These are phyloP conservation scores for Lactarius akahatsu DNA, from an alignment of 768 basidiomycete genomes.

Conservation along the genomic window DNA sequence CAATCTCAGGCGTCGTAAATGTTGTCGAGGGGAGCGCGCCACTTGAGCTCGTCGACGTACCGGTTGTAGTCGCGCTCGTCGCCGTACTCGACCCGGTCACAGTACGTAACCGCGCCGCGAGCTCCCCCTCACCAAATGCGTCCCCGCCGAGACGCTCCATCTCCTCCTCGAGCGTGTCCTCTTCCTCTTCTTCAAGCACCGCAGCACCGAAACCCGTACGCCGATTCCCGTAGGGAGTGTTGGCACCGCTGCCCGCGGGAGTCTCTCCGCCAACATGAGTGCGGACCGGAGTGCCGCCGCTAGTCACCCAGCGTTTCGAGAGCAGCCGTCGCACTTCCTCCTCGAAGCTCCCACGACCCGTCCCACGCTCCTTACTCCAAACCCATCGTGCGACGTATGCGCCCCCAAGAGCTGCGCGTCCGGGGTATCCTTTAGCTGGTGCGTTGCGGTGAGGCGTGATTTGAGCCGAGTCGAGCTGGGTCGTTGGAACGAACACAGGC, in stretches of 20 bases:
- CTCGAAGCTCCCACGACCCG: slow-evolving; percentile 63
- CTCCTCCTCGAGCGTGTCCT: slow-evolving; percentile 62
- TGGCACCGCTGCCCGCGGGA: slow-evolving; percentile 60
- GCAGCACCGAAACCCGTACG: slow-evolving; percentile 53
- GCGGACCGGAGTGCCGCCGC: slow-evolving; percentile 55
- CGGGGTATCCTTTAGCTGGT: slow-evolving; percentile 66
- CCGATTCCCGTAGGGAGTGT: slow-evolving; percentile 60
- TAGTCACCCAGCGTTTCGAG: slow-evolving; percentile 71
- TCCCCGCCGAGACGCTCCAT: slow-evolving; percentile 44
- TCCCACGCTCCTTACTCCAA: slow-evolving; percentile 65
- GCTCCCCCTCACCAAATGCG: slow-evolving; percentile 44
- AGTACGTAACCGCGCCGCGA: slow-evolving; percentile 50
- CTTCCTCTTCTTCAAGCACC: slow-evolving; percentile 70
- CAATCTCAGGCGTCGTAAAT: slow-evolving; percentile 64
- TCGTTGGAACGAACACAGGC: slow-evolving; percentile 69
- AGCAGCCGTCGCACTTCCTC: slow-evolving; percentile 74
- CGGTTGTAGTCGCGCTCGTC: slow-evolving; percentile 33
- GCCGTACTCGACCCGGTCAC: slow-evolving; percentile 49
- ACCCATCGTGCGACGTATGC: slow-evolving; percentile 86
- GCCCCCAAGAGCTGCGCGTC: slow-evolving; percentile 67
- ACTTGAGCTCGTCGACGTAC: slow-evolving; percentile 37
- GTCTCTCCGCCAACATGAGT: slow-evolving; percentile 50
- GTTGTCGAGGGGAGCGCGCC: slow-evolving; percentile 43
- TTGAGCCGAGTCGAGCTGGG: slow-evolving; percentile 78
- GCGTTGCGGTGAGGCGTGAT: slow-evolving; percentile 70